phyloP scores from a whole-genome alignment of 805 yeast species.

The Wickerhamomyces pijperi region DNA sequence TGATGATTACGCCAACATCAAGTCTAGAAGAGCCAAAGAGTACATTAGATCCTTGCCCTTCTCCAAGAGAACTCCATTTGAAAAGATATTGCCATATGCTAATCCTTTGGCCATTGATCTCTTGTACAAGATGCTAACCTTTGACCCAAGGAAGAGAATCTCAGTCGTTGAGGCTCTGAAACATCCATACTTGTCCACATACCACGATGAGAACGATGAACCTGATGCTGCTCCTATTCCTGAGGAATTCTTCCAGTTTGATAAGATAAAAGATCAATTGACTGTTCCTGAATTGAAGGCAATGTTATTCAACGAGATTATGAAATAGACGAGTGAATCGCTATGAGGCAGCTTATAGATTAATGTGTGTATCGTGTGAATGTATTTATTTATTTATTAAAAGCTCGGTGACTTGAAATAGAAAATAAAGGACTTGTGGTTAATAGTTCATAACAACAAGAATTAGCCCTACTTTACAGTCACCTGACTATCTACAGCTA shows the following conservation, averaged over 20 bases:
- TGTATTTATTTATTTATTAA: too few species aligned
- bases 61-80: constrained; percentile 47
- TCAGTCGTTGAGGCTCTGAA: constrained; percentile 74
- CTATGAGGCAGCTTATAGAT: too few species aligned
- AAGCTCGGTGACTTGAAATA: too few species aligned
- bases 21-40: constrained; percentile 77
- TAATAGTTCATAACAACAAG: too few species aligned
- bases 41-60: constrained; percentile 75
- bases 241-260: constrained; percentile 82
- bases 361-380: too few species aligned
- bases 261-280: constrained; percentile 69
- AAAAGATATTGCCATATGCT: constrained; percentile 32
- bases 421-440: too few species aligned
- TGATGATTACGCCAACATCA: constrained; percentile 66
- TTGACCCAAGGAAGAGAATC: constrained; percentile 75
- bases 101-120: constrained; percentile 63
- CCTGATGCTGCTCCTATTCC: constrained; percentile 80
- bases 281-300: constrained; percentile 66
- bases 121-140: constrained; percentile 58
- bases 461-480: too few species aligned
- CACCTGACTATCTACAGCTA: too few species aligned
- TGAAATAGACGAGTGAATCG: too few species aligned
- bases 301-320: constrained; percentile 72
- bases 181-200: constrained; percentile 79
- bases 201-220: constrained; percentile 92